Percentiles rank a stretch among this genome's conserved stretches.
These are phyloP conservation scores for Coemansia sp. DNA, from an alignment of 192 early-diverging fungal genomes.

Conservation along the genomic window DNA sequence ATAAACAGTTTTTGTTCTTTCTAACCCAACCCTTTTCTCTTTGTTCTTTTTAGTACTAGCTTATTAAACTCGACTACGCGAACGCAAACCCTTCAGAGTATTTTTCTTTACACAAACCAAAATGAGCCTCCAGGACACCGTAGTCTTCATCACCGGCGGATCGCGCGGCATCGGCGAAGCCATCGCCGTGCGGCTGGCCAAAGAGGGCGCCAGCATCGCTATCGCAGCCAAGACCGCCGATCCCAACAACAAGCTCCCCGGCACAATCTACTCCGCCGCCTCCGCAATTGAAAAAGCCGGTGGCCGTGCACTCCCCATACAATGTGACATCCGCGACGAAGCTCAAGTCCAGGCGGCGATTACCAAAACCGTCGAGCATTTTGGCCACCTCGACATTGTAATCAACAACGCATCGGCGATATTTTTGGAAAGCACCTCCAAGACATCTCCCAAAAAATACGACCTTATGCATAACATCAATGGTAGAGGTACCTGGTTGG, in stretches of 20 bases:
- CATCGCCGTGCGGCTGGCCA: slow-evolving; percentile 68
- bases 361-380: slow-evolving; percentile 62
- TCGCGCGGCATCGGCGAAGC: slow-evolving; percentile 79
- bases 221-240: slow-evolving; percentile 77
- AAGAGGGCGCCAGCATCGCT: slow-evolving; percentile 68
- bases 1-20: too few species aligned
- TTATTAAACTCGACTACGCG: too few species aligned
- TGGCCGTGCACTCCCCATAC: slow-evolving; percentile 72
- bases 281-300: slow-evolving; percentile 70
- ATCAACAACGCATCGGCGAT: slow-evolving; percentile 83
- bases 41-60: slow-evolving; percentile 3
- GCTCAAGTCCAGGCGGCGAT: slow-evolving; percentile 71
- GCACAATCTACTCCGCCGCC: slow-evolving; percentile 82
- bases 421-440: slow-evolving; percentile 61
- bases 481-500: slow-evolving; percentile 78
- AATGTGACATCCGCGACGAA: slow-evolving; percentile 85
- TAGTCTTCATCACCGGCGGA: slow-evolving; percentile 62
- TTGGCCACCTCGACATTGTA: slow-evolving; percentile 83
- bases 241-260: slow-evolving; percentile 74
- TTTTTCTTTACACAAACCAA: too few species aligned
- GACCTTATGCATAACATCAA: slow-evolving; percentile 79
- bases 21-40: too few species aligned
- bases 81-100: too few species aligned
- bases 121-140: slow-evolving; percentile 12
- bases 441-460: slow-evolving; percentile 62